Percentiles rank a stretch among this genome's conserved stretches.
Evolutionary conservation across 2,329 filamentous ascomycete species (phyloP).

Genomic region (Plectosphaerella plurivora): DNA sequence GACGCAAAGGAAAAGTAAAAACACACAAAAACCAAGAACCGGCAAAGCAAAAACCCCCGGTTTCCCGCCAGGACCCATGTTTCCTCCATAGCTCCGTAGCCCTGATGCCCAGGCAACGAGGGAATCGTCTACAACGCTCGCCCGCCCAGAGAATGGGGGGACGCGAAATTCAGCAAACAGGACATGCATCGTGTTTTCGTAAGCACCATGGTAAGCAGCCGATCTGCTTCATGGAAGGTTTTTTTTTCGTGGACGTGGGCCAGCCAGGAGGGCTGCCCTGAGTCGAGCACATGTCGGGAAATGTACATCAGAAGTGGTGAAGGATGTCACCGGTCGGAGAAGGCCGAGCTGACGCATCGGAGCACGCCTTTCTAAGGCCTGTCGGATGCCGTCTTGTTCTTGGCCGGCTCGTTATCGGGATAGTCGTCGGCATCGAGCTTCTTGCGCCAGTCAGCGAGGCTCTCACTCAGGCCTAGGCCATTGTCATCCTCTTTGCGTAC

Average conservation of each 20-base stretch:
- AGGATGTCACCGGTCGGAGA: slow-evolving; percentile 1
- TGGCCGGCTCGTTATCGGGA: slow-evolving; percentile 7
- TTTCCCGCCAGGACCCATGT: too few relatives aligned
- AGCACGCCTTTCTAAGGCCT: slow-evolving; percentile 14
- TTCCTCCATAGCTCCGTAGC: slow-evolving; percentile 1
- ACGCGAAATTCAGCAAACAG: neutral
- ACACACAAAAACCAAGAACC: neutral
- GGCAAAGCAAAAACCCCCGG: too few relatives aligned
- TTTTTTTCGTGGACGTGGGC: neutral
- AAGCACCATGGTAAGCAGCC: neutral
- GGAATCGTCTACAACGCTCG: slow-evolving; percentile 2
- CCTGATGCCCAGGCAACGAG: slow-evolving; percentile 1
- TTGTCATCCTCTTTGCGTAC: slow-evolving; percentile 40
- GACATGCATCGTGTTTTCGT: neutral
- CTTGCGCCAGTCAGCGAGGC: slow-evolving; percentile 75
- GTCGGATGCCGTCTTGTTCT: slow-evolving; percentile 13
- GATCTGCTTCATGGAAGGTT: neutral
- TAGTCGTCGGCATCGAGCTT: slow-evolving; percentile 57
- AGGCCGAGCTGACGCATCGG: slow-evolving; percentile 13
- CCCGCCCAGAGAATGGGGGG: neutral
- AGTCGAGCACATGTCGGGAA: neutral
- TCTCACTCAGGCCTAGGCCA: slow-evolving; percentile 58
- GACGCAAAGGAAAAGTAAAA: neutral
- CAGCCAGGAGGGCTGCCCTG: neutral
- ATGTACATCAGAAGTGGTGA: neutral